Conservation (phyloP, 306 rosid species). For the Oxytropis ochrocephala region DNA sequence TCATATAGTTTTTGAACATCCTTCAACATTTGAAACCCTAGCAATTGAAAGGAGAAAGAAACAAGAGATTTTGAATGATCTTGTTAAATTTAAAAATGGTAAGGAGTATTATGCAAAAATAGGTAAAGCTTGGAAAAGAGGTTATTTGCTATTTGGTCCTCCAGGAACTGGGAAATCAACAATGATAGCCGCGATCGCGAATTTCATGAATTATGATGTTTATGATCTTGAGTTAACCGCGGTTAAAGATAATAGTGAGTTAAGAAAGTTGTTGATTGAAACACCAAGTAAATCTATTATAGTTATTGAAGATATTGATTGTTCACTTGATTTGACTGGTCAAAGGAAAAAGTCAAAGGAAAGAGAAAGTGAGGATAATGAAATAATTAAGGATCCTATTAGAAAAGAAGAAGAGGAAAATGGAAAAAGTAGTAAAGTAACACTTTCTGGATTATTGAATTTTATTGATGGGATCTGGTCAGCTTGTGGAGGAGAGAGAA, state of each 20-base stretch:
- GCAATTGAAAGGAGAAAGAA: conserved; percentile 50
- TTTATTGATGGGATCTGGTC: conserved; percentile 81
- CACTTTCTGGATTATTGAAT: conserved; percentile 59
- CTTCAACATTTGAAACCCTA: conserved; percentile 36
- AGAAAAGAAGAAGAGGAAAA: conserved; percentile 26
- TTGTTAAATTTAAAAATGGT: conserved; percentile 34
- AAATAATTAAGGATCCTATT: conserved; percentile 15
- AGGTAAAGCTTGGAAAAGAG: conserved; percentile 68
- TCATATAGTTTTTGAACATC: conserved; percentile 52
- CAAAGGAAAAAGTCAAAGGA: conserved; percentile 41
- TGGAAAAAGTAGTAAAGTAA: conserved; percentile 34
- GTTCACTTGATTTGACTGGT: conserved; percentile 62
- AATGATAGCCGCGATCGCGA: conserved; percentile 63
- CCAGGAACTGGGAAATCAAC: conserved; percentile 67
- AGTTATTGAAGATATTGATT: conserved; percentile 68
- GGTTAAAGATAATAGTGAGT: conserved; percentile 44
- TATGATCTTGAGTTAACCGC: conserved; percentile 59
- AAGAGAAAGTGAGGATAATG: background rate
- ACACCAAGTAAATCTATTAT: conserved; percentile 36
- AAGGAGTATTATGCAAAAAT: conserved; percentile 49
- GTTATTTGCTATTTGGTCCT: conserved; percentile 57
- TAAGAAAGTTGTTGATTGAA: conserved; percentile 42
- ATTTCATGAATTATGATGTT: conserved; percentile 54
- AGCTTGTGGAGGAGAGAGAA: conserved; percentile 64
- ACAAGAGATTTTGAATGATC: conserved; percentile 39